phyloP scores from a whole-genome alignment of 2,329 filamentous ascomycete genomes.

The Westerdykella aurantiaca region DNA sequence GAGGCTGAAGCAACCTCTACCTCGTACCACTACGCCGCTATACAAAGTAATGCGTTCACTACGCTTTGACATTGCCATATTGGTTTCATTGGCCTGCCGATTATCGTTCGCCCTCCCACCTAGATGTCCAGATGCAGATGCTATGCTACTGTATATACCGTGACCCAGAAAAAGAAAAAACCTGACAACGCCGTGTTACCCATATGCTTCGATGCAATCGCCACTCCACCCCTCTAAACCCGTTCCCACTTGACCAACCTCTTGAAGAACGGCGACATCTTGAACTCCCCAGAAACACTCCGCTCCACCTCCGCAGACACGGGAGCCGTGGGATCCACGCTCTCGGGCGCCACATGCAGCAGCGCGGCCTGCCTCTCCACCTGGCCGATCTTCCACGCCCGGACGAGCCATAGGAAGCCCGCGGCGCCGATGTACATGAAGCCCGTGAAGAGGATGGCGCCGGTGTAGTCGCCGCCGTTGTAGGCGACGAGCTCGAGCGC shows the following conservation, averaged over 20 bases:
- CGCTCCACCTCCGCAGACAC: conserved; percentile 1
- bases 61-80: too few species aligned
- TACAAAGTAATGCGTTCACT: too few species aligned
- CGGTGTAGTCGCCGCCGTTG: conserved; percentile 49
- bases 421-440: conserved; percentile 58
- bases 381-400: conserved; percentile 57
- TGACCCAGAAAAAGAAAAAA: too few species aligned
- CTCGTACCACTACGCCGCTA: too few species aligned
- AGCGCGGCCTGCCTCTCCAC: conserved; percentile 39
- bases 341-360: conserved; percentile 16
- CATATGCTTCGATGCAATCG: too few species aligned
- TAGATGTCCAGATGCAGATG: too few species aligned
- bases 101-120: too few species aligned
- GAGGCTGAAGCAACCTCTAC: too few species aligned
- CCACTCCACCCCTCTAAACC: conserved; percentile 12
- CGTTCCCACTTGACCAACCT: conserved; percentile 27
- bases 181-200: too few species aligned
- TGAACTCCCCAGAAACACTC: not conserved
- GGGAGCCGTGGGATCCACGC: conserved; percentile 17
- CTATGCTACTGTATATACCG: too few species aligned
- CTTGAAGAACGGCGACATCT: conserved; percentile 23
- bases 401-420: conserved; percentile 48
- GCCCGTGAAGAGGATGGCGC: conserved; percentile 56
- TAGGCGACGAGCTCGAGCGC: conserved; percentile 49
- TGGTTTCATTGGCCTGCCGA: too few species aligned